These are phyloP conservation scores for Chondrus crispus DNA, from an alignment of 23 red algal genomes.

Conservation along the genomic window DNA sequence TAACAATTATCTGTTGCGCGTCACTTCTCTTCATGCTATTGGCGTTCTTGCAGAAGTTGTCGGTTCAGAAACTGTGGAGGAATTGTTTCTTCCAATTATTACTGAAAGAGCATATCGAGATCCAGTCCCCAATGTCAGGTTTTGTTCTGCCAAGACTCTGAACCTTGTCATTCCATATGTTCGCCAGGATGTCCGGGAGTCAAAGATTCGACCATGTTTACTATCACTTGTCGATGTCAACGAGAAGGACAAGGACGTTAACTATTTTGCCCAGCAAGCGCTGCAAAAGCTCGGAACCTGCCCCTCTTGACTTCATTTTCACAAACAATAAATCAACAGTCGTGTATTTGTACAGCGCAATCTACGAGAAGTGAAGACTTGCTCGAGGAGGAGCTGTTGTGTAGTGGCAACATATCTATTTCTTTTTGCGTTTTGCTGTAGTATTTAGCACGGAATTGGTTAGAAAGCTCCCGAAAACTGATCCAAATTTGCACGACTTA, in stretches of 20 bases:
- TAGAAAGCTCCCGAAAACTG: no score
- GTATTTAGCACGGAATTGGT: no score
- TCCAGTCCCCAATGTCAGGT: slow-evolving; percentile 93
- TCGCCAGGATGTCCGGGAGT: slow-evolving; percentile 60
- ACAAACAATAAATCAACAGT: no score
- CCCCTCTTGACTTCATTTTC: neutral
- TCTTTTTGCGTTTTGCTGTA: no score
- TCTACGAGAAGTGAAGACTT: no score
- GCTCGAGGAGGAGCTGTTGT: no score
- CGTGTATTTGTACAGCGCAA: no score
- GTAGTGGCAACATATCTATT: no score
- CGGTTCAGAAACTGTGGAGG: slow-evolving; percentile 66
- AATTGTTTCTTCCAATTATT: slow-evolving; percentile 79
- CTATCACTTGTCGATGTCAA: slow-evolving; percentile 31
- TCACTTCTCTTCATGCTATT: slow-evolving; percentile 92
- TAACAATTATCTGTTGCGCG: slow-evolving; percentile 87
- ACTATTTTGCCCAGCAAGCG: slow-evolving; percentile 85
- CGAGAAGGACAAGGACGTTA: slow-evolving; percentile 89
- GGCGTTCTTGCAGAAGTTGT: slow-evolving; percentile 74
- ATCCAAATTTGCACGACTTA: no score
- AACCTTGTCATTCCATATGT: slow-evolving; percentile 69
- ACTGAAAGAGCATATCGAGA: slow-evolving; percentile 80
- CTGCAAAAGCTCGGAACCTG: slow-evolving; percentile 56
- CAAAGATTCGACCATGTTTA: slow-evolving; percentile 71
- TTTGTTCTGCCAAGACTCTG: slow-evolving; percentile 91